A percentile compares a stretch with the other conserved stretches of the same genome.
Conservation (phyloP, 306 rosid species). For the Acmispon strigosus region DNA sequence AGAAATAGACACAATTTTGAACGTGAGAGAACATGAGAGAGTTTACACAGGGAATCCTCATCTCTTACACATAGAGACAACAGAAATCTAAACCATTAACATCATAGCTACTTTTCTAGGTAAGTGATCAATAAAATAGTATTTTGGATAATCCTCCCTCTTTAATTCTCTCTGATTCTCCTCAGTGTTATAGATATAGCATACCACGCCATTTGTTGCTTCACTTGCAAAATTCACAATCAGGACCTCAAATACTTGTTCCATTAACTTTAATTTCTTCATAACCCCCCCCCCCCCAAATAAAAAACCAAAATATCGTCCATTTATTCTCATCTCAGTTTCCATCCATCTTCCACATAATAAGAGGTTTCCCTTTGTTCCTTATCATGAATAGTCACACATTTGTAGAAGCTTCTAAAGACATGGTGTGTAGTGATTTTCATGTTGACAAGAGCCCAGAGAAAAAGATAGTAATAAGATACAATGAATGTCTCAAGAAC, state of each 20-base stretch:
- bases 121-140: conserved; percentile 12
- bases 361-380: background rate
- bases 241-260: conserved; percentile 6
- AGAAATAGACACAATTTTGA: too few species aligned
- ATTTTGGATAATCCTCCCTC: background rate
- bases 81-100: background rate
- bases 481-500: conserved; percentile 47
- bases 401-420: background rate
- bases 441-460: background rate
- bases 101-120: background rate
- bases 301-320: background rate
- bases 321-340: too few species aligned
- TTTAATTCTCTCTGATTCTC: background rate
- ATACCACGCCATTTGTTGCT: conserved; percentile 30
- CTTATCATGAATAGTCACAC: background rate
- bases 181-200: conserved; percentile 3
- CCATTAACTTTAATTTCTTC: background rate
- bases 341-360: background rate
- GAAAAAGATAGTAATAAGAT: conserved; percentile 19
- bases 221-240: conserved; percentile 47
- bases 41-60: too few species aligned
- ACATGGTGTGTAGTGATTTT: conserved; percentile 22
- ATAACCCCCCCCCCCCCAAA: too few species aligned
- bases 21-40: too few species aligned
- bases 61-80: background rate